Conservation (phyloP, 2,329 filamentous ascomycete genomes). For the Fusarium fujikuroi region DNA sequence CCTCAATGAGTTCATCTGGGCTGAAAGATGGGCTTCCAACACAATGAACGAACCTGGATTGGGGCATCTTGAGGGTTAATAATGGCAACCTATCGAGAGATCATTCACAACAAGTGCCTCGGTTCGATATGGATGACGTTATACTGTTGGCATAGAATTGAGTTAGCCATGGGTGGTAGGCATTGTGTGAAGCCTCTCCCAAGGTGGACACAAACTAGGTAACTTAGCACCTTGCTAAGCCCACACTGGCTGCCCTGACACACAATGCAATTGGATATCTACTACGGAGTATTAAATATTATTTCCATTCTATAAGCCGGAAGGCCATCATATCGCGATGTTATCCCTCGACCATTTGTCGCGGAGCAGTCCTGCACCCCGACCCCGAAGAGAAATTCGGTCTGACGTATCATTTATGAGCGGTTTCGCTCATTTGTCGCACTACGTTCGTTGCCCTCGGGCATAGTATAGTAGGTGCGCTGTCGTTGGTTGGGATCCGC, state of each 20-base stretch:
- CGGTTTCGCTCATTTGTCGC: conserved; percentile 14
- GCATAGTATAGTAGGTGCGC: background rate
- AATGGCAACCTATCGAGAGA: background rate
- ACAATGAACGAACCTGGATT: conserved; percentile 52
- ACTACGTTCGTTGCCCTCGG: background rate
- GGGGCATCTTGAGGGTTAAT: conserved; percentile 42
- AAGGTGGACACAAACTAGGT: conserved; percentile 32
- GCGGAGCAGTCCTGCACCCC: background rate
- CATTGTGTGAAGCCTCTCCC: conserved; percentile 4
- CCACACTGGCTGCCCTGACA: conserved; percentile 9
- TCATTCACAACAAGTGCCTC: conserved; percentile 12
- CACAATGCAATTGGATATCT: background rate
- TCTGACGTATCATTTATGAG: conserved; percentile 20
- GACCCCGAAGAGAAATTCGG: background rate
- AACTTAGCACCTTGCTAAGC: background rate
- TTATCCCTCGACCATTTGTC: background rate
- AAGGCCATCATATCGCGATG: background rate
- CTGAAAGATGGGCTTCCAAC: conserved; percentile 58
- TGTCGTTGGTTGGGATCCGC: conserved; percentile 1
- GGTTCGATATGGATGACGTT: conserved; percentile 29
- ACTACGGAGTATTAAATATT: background rate
- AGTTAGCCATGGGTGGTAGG: background rate
- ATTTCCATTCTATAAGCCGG: background rate
- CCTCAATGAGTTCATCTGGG: conserved; percentile 53
- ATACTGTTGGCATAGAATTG: background rate